Evolutionary conservation across 495 filamentous ascomycete species (phyloP).

Genomic region (Cercophora scortea): DNA sequence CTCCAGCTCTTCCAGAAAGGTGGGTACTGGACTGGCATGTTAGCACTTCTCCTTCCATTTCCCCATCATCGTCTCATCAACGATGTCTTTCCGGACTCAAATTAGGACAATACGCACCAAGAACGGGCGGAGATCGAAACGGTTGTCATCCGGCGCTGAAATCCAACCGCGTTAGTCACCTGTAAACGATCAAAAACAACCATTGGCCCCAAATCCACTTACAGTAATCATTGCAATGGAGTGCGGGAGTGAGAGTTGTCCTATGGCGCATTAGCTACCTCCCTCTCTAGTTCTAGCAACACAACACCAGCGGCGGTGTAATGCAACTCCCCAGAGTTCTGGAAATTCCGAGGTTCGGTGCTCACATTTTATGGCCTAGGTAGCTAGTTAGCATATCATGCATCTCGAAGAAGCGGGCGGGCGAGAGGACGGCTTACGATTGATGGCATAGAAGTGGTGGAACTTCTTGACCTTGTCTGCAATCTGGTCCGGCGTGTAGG

Average conservation of each 20-base stretch:
- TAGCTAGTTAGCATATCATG: background rate
- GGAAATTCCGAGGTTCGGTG: too few species aligned
- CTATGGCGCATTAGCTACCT: slow-evolving; percentile 7
- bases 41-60: background rate
- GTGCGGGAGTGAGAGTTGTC: slow-evolving; percentile 35
- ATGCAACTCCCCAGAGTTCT: too few species aligned
- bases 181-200: background rate
- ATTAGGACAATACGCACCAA: slow-evolving; percentile 12
- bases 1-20: slow-evolving; percentile 37
- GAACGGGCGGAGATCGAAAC: slow-evolving; percentile 61
- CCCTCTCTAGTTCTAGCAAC: too few species aligned
- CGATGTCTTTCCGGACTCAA: background rate
- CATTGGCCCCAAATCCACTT: background rate
- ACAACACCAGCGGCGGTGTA: too few species aligned
- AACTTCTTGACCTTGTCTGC: slow-evolving; percentile 64
- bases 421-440: slow-evolving; percentile 1
- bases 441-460: slow-evolving; percentile 54
- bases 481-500: slow-evolving; percentile 23
- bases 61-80: background rate
- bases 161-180: background rate
- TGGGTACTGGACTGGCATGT: slow-evolving; percentile 24
- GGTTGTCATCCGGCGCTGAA: slow-evolving; percentile 31
- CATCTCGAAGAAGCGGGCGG: background rate
- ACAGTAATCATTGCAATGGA: slow-evolving; percentile 26
- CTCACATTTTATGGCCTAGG: slow-evolving; percentile 50